Evolutionary conservation across 768 basidiomycete species (phyloP).

Genomic region (Serendipita sp.): DNA sequence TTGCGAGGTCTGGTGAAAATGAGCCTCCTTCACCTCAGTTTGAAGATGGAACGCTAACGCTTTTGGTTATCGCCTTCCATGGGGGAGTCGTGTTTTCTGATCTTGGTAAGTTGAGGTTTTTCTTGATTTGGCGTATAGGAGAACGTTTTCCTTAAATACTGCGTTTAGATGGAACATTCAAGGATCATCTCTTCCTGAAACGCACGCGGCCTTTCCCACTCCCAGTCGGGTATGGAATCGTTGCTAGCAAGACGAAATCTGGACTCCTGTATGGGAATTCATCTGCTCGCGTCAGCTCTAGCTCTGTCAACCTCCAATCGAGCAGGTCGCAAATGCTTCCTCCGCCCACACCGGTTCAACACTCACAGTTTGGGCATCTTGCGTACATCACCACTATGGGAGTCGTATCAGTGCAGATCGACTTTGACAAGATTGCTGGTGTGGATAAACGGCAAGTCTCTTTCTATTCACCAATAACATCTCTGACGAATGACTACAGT

Average conservation of each 20-base stretch:
- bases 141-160: background rate
- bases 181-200: slow-evolving; percentile 4
- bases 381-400: background rate
- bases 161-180: background rate
- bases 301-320: background rate
- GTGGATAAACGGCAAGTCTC: background rate
- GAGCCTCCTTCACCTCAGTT: background rate
- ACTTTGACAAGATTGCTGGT: background rate
- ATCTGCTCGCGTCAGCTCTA: background rate
- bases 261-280: background rate
- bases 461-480: background rate
- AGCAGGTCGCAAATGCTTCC: background rate
- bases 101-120: background rate
- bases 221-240: background rate
- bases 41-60: background rate
- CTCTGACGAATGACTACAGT: background rate
- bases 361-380: background rate
- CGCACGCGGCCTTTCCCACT: background rate
- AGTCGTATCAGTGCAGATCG: background rate
- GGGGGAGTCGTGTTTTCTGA: background rate
- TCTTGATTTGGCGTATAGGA: background rate
- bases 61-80: background rate
- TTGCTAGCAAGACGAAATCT: background rate
- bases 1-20: background rate
- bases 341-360: no score